These are phyloP conservation scores for Blastobotrys parvus DNA, from an alignment of 805 yeast species.

Conservation along the genomic window DNA sequence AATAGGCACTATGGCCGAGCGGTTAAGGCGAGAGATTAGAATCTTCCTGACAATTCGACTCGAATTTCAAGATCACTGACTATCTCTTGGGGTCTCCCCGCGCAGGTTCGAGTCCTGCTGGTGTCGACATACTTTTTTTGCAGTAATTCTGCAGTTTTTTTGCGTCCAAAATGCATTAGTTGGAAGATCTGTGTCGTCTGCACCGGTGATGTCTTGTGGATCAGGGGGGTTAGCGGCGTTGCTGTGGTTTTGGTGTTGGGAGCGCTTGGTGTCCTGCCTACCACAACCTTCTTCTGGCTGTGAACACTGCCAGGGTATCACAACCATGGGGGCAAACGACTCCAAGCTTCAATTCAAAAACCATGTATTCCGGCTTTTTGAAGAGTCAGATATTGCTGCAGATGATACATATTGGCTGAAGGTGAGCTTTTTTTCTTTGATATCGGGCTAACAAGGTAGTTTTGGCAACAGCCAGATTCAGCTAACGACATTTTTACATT, in stretches of 20 bases:
- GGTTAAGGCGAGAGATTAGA: conserved; percentile 3
- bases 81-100: background rate
- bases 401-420: conserved; percentile 36
- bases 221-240: no score
- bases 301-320: no score
- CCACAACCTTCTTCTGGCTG: no score
- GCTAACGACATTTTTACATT: conserved; percentile 52
- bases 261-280: no score
- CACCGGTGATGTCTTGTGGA: no score
- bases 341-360: conserved; percentile 53
- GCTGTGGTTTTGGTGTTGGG: no score
- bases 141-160: no score
- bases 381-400: conserved; percentile 24
- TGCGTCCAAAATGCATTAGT: no score
- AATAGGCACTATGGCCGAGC: conserved; percentile 3
- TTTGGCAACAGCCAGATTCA: conserved; percentile 42
- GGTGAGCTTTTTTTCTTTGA: conserved; percentile 9
- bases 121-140: conserved; percentile 4
- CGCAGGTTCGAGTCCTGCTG: conserved; percentile 6
- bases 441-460: conserved; percentile 16
- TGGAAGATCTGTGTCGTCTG: no score
- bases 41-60: no score
- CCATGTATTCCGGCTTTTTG: conserved; percentile 47
- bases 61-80: no score
- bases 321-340: conserved; percentile 68